Conservation (phyloP, 345 rosid species). For the Arabidopsis suecica region DNA sequence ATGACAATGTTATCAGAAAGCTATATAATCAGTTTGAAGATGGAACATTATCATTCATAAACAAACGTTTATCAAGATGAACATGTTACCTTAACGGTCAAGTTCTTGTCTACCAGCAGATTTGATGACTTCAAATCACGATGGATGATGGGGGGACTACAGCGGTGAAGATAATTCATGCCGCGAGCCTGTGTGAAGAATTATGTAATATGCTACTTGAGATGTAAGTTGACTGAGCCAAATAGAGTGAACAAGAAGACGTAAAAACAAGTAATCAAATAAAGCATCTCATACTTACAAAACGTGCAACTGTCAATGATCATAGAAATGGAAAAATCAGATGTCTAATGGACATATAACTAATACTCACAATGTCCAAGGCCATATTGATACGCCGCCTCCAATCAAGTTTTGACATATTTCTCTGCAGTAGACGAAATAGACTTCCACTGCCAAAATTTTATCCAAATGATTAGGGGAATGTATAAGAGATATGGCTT, state of each 20-base stretch:
- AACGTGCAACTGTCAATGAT: conserved; percentile 6
- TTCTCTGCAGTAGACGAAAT: conserved; percentile 80
- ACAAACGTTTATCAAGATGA: not conserved
- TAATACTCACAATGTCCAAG: conserved; percentile 77
- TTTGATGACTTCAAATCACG: conserved; percentile 98
- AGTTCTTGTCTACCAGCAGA: conserved; percentile 90
- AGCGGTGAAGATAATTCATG: conserved; percentile 92
- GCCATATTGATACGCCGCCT: conserved; percentile 88
- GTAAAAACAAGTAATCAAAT: conserved; percentile 18
- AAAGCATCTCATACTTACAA: conserved; percentile 9
- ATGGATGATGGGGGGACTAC: conserved; percentile 88
- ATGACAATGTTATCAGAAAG: not conserved
- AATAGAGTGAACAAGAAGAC: not conserved
- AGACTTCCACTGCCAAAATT: conserved; percentile 82
- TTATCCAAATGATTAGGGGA: conserved; percentile 11
- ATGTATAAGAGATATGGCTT: conserved; percentile 24
- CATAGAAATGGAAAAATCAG: not conserved
- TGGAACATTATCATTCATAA: conserved; percentile 4
- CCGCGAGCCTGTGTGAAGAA: conserved; percentile 76
- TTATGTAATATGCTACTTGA: conserved; percentile 35
- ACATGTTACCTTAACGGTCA: conserved; percentile 82
- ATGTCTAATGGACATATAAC: conserved; percentile 9
- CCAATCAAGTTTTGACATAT: conserved; percentile 79
- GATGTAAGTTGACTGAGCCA: conserved; percentile 26
- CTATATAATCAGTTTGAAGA: conserved; percentile 13